Evolutionary conservation across 2,329 filamentous ascomycete species (phyloP).

Genomic region (Alternaria longipes): DNA sequence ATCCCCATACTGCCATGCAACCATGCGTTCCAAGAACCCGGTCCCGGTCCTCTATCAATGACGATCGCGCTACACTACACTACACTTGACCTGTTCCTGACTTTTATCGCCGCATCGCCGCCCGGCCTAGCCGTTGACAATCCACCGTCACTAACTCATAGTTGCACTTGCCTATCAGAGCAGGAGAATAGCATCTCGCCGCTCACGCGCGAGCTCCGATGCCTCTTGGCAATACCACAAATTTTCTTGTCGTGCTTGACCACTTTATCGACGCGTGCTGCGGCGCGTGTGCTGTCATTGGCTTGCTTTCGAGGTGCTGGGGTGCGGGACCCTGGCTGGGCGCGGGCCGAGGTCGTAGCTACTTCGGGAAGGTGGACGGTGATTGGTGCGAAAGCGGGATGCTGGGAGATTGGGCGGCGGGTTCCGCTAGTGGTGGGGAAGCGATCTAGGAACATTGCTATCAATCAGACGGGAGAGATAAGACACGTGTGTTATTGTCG

Average conservation of each 20-base stretch:
- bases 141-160: background rate
- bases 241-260: background rate
- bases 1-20: background rate
- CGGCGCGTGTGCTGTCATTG: conserved; percentile 9
- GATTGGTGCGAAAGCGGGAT: conserved; percentile 8
- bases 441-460: background rate
- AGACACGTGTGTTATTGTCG: conserved; percentile 8
- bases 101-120: conserved; percentile 1
- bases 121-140: background rate
- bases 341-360: conserved; percentile 14
- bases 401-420: conserved; percentile 15
- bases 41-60: conserved; percentile 6
- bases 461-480: background rate
- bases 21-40: conserved; percentile 11
- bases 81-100: conserved; percentile 11
- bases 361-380: conserved; percentile 19
- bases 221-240: background rate
- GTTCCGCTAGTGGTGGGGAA: conserved; percentile 3
- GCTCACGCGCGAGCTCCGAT: conserved; percentile 1
- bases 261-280: conserved; percentile 4
- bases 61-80: conserved; percentile 1
- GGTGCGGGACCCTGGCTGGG: background rate
- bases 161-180: conserved; percentile 8
- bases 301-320: background rate
- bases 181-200: background rate